These are phyloP conservation scores for Yamadazyma blattariae DNA, from an alignment of 1,139 yeast genomes.

Conservation along the genomic window DNA sequence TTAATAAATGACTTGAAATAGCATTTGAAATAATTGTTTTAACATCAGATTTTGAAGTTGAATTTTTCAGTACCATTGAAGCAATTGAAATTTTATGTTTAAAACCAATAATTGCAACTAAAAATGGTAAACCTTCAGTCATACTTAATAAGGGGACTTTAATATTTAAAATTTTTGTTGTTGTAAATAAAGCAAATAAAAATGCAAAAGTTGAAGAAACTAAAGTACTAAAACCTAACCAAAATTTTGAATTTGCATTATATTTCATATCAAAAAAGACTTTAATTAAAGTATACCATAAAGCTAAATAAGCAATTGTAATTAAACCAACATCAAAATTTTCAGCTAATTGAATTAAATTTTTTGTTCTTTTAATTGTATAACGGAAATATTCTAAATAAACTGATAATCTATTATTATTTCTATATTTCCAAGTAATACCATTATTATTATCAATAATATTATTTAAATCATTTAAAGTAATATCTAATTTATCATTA, in stretches of 20 bases:
- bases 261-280: constrained; percentile 76
- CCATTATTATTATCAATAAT: constrained; percentile 35
- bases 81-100: constrained; percentile 83
- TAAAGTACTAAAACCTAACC: constrained; percentile 84
- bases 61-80: constrained; percentile 51
- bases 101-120: constrained; percentile 91
- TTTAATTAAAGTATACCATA: constrained; percentile 81
- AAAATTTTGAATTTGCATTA: constrained; percentile 76
- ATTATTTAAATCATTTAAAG: constrained; percentile 30
- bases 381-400: constrained; percentile 59
- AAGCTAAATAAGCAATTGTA: constrained; percentile 79
- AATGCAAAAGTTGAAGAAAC: constrained; percentile 85
- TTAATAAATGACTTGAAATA: constrained; percentile 64
- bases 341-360: constrained; percentile 73
- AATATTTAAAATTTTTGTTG: constrained; percentile 51
- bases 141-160: constrained; percentile 72
- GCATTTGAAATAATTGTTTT: constrained; percentile 52
- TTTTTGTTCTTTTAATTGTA: constrained; percentile 44
- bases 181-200: constrained; percentile 72
- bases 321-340: constrained; percentile 82
- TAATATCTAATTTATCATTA: constrained; percentile 30
- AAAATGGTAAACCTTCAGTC: constrained; percentile 90
- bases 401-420: constrained; percentile 59
- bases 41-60: constrained; percentile 38
- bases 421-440: constrained; percentile 64